Percentiles rank a stretch among this genome's conserved stretches.
These are phyloP conservation scores for Penicillium malachiteum DNA, from an alignment of 495 filamentous ascomycete genomes.

Conservation along the genomic window DNA sequence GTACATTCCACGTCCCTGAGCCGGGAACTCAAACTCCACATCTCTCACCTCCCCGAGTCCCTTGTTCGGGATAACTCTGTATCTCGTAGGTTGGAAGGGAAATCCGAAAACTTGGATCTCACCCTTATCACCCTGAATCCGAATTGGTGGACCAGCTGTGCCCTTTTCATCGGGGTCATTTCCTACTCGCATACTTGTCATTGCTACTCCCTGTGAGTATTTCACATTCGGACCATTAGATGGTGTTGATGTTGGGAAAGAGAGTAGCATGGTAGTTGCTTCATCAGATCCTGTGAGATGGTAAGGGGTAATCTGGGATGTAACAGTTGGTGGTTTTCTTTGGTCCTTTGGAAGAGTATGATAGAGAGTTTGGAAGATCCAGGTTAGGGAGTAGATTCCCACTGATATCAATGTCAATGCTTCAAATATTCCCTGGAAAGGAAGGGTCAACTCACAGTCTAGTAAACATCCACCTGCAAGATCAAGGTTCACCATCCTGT, in stretches of 20 bases:
- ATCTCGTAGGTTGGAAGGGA: slow-evolving; percentile 67
- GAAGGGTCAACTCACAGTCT: slow-evolving; percentile 68
- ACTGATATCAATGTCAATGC: too few species aligned
- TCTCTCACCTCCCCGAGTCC: slow-evolving; percentile 51
- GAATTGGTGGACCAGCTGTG: slow-evolving; percentile 64
- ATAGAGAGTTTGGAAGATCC: slow-evolving; percentile 92
- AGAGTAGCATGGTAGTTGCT: slow-evolving; percentile 73
- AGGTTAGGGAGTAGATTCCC: slow-evolving; percentile 87
- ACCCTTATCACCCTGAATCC: slow-evolving; percentile 81
- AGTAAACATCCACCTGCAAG: slow-evolving; percentile 82
- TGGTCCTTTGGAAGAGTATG: slow-evolving; percentile 63
- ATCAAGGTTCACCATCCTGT: slow-evolving; percentile 86
- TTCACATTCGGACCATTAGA: slow-evolving; percentile 32
- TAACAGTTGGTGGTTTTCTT: slow-evolving; percentile 55
- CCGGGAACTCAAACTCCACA: slow-evolving; percentile 63
- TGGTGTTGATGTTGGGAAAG: slow-evolving; percentile 67
- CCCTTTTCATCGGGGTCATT: slow-evolving; percentile 65
- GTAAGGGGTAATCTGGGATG: slow-evolving; percentile 71
- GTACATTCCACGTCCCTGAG: slow-evolving; percentile 80
- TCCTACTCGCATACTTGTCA: slow-evolving; percentile 67
- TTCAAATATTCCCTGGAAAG: too few species aligned
- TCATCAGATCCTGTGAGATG: slow-evolving; percentile 79
- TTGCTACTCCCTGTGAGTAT: slow-evolving; percentile 70
- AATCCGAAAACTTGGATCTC: slow-evolving; percentile 82
- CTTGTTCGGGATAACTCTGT: slow-evolving; percentile 54